Percentiles rank a stretch among this genome's conserved stretches.
phyloP scores from a whole-genome alignment of 345 rosid genomes.

The Limnanthes douglasii region DNA sequence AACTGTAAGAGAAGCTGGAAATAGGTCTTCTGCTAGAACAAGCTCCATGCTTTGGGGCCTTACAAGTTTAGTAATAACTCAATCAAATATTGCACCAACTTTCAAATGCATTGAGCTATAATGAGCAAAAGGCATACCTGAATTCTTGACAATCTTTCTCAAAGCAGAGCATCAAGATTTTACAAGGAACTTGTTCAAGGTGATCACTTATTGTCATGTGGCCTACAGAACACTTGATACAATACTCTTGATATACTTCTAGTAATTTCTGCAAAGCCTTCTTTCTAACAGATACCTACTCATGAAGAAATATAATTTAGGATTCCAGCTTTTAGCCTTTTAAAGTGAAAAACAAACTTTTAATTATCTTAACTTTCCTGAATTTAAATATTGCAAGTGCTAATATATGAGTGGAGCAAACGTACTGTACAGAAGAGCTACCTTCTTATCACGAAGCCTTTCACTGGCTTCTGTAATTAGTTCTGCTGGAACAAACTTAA shows the following conservation, averaged over 20 bases:
- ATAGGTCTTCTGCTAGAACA: conserved; percentile 57
- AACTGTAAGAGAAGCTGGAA: conserved; percentile 40
- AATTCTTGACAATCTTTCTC: conserved; percentile 69
- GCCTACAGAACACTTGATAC: conserved; percentile 60
- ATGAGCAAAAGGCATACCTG: conserved; percentile 28
- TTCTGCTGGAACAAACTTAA: conserved; percentile 29
- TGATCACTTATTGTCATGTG: conserved; percentile 30
- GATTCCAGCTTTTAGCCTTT: conserved; percentile 1
- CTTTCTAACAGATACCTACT: conserved; percentile 76
- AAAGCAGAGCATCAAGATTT: conserved; percentile 61
- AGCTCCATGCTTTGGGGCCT: conserved; percentile 73
- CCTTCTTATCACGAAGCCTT: conserved; percentile 97
- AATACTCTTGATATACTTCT: conserved; percentile 70
- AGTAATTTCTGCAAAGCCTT: conserved; percentile 66
- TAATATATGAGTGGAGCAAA: too few species aligned
- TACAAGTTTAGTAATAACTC: conserved; percentile 7
- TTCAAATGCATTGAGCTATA: conserved; percentile 4
- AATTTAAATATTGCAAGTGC: too few species aligned
- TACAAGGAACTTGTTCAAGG: conserved; percentile 83
- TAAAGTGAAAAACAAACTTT: too few species aligned
- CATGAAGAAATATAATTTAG: conserved; percentile 10
- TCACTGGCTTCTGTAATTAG: conserved; percentile 51
- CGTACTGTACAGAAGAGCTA: conserved; percentile 7
- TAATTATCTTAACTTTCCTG: too few species aligned
- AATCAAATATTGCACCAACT: not conserved